Evolutionary conservation across 2,329 filamentous ascomycete species (phyloP).

Genomic region (Macrophomina phaseolina): DNA sequence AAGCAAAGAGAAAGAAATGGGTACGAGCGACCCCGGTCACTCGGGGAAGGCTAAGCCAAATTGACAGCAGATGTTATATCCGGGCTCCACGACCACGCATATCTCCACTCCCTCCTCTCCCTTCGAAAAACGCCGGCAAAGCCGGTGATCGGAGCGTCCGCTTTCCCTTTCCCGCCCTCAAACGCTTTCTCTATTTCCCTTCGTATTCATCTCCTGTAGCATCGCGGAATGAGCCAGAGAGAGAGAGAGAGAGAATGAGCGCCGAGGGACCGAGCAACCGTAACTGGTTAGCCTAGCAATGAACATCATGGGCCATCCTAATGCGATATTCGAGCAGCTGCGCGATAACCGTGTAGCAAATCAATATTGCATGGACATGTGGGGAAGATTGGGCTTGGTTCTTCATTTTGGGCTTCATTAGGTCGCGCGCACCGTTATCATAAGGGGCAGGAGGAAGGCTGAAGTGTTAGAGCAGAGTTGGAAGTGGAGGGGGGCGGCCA

Average conservation of each 20-base stretch:
- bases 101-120: not conserved
- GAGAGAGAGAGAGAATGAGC: not conserved
- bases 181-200: not conserved
- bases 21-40: not conserved
- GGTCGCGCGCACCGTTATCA: not conserved
- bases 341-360: not conserved
- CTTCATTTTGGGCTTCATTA: not conserved
- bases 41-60: not conserved
- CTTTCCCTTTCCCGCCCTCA: not conserved
- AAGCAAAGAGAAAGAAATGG: not conserved
- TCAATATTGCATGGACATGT: slow-evolving; percentile 1
- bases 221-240: not conserved
- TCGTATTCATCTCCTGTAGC: not conserved
- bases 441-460: not conserved
- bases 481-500: too few relatives aligned
- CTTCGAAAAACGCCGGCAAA: not conserved
- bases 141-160: not conserved
- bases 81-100: too few relatives aligned
- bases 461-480: not conserved
- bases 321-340: not conserved
- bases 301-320: slow-evolving; percentile 2
- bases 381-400: not conserved
- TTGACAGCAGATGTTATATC: not conserved
- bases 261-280: not conserved
- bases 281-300: not conserved